Evolutionary conservation across 2,329 filamentous ascomycete species (phyloP), one percentile per base, ranked within the genome.

Genomic region (Trichophyton schoenleinii): DNA sequence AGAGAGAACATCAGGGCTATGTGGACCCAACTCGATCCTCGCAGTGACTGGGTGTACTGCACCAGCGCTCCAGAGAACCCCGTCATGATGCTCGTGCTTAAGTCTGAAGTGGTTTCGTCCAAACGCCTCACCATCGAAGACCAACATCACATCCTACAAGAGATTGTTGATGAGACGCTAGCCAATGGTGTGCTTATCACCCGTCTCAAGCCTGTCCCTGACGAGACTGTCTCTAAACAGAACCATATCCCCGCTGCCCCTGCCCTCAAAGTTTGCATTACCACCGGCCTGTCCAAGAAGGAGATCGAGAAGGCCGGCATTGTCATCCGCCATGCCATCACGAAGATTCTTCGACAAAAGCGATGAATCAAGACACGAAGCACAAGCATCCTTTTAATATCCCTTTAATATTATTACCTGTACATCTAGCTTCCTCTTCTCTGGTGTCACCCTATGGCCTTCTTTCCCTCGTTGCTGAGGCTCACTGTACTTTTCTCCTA

Each of bases 251-350:
- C 83, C 63, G 79, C 86, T n/a, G 81, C 83, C 67, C 89, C 94
- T 8, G 89, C 90, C 0, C 80, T 99, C 64, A 96, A 97, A 76
- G 83, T 97, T 11, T 97, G 92, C 71, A 80, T 96, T 60, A 96
- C 91, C 0, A 88, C 84, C 3, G 94, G 88, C 1, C 78, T 99
- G 64, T 88, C 88, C 25, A 95, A 88, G 79, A 96, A 95, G 78
- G 94, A 99, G 73, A 88, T 91, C 60, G 95, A 99, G 77, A 96
- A 95, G 79, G 90, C 94, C 0, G 94, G 91, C 13, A 85, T 87
- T 6, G 86, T 83, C 8, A 91, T 99, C 67, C 82, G 92, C 63
- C 91, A 96, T 75, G 92, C 94, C 13, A 89, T 97, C 66, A 95
- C 91, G 59, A 96, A 96, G 77, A 85, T 97, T 64, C 85, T 99